Evolutionary conservation across 1,139 yeast genomes (phyloP).

Genomic region (Suhomyces bolitotheri): DNA sequence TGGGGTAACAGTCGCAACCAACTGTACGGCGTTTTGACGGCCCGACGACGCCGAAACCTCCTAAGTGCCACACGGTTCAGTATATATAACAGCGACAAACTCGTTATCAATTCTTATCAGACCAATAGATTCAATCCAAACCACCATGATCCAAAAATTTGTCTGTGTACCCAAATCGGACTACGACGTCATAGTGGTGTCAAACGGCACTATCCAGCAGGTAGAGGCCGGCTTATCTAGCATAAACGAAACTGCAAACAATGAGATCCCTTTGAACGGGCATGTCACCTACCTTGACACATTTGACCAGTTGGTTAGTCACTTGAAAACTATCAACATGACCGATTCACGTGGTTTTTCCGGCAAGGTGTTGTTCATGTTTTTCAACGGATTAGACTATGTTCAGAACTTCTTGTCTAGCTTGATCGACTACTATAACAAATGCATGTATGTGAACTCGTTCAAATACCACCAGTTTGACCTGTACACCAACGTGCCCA

Average conservation of each 20-base stretch:
- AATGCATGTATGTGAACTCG: slow-evolving; percentile 11
- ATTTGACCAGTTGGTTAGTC: slow-evolving; percentile 27
- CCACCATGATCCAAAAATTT: slow-evolving; percentile 37
- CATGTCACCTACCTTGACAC: slow-evolving; percentile 29
- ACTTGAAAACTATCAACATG: slow-evolving; percentile 13
- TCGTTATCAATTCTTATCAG: slow-evolving; percentile 17
- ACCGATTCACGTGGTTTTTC: slow-evolving; percentile 17
- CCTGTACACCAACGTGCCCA: slow-evolving; percentile 8
- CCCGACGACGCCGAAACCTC: slow-evolving; percentile 7
- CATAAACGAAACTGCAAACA: slow-evolving; percentile 25
- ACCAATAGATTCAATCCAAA: slow-evolving; percentile 17
- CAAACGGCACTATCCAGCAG: slow-evolving; percentile 37
- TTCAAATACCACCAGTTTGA: slow-evolving; percentile 11
- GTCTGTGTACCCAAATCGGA: slow-evolving; percentile 37
- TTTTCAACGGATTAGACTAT: slow-evolving; percentile 38
- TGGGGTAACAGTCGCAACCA: not conserved
- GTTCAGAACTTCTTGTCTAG: slow-evolving; percentile 35
- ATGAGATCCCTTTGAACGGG: slow-evolving; percentile 30
- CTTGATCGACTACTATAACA: slow-evolving; percentile 29
- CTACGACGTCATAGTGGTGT: slow-evolving; percentile 37
- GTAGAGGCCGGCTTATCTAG: slow-evolving; percentile 31
- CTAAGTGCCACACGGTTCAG: slow-evolving; percentile 10
- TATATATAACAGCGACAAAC: slow-evolving; percentile 8
- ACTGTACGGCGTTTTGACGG: slow-evolving; percentile 10
- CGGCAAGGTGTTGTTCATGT: slow-evolving; percentile 42